Base-by-base conservation (phyloP, 2,329 filamentous ascomycete genomes). In the Bipolaris cookei region DNA sequence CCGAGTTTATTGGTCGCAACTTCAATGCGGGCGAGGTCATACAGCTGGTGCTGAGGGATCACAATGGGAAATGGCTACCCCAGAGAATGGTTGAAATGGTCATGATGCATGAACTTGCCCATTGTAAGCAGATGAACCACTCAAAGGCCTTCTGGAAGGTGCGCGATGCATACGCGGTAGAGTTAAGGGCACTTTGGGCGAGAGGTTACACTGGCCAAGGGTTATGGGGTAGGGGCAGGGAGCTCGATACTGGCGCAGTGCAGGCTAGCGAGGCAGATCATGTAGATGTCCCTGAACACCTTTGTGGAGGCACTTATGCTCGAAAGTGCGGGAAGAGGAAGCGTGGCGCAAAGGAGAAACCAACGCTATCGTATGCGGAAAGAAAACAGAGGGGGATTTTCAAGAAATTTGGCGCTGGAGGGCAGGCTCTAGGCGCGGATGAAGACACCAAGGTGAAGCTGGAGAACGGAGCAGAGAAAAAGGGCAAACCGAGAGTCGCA, bases 91-190 rank as follows among this genome's bases (percentile, higher is more conserved):
- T 96, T 14, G 90, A 95, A 76, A 94, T 95, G 90, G 91, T 96
- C 64, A 96, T 96, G 92, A 93, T 96, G 86, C 92, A 96, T 73
- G 91, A 95, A 70, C 80, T 96, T 28, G 91, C 91, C 3, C 91
- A 96, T 75, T 93, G 90, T 81, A 90, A 91, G 75, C 89, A 96
- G 73, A 96, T 96, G 92, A 96, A 96, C 74, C 92, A 96, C 73
- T 89, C 87, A 1, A 83, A 85, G 53, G 86, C 85, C 2, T 96
- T 96, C 69, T 96, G 92, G 91, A 84, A 84, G 8, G 88, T 93
- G 16, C 82, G 91, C 44, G 90, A 95, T 74, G 78, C 81, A 39
- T 95, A 90, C 70, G 88, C 90, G 1, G 82, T 81, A 7, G 84
- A 91, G 53, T 87, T 96, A 84, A 85, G 87, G 61, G 81, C 65